These are phyloP conservation scores for Penicillium oxalicum DNA, from an alignment of 2,329 filamentous ascomycete species.

Conservation along the genomic window DNA sequence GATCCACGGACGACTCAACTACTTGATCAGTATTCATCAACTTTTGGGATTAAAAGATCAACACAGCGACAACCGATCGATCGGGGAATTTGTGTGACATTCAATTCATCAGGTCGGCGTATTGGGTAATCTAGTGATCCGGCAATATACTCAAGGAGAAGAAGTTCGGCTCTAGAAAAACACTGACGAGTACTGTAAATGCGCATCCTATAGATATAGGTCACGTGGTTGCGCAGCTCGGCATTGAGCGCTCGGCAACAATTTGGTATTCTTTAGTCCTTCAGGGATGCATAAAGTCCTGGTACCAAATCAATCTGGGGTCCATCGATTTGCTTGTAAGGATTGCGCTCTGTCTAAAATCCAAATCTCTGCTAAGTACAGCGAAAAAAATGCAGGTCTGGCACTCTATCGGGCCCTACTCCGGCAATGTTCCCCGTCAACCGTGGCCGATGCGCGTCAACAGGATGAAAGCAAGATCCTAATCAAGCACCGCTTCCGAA, in stretches of 20 bases:
- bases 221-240: constrained; percentile 3
- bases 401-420: constrained; percentile 43
- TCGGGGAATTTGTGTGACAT: no score
- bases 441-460: constrained; percentile 18
- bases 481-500: constrained; percentile 34
- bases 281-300: constrained; percentile 32
- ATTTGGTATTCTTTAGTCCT: background rate
- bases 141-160: no score
- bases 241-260: background rate
- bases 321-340: constrained; percentile 44
- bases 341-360: background rate
- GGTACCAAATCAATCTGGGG: constrained; percentile 24
- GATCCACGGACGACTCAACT: no score
- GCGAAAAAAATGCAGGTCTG: constrained; percentile 27
- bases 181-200: no score
- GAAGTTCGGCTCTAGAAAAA: no score
- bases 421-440: constrained; percentile 34
- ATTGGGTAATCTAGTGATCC: no score
- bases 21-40: no score
- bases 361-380: background rate
- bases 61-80: no score
- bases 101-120: no score
- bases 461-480: constrained; percentile 23
- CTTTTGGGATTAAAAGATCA: no score
- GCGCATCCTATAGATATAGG: background rate